Base-by-base conservation (phyloP, 805 yeast genomes). In the Starmerella khaoyaiensis region DNA sequence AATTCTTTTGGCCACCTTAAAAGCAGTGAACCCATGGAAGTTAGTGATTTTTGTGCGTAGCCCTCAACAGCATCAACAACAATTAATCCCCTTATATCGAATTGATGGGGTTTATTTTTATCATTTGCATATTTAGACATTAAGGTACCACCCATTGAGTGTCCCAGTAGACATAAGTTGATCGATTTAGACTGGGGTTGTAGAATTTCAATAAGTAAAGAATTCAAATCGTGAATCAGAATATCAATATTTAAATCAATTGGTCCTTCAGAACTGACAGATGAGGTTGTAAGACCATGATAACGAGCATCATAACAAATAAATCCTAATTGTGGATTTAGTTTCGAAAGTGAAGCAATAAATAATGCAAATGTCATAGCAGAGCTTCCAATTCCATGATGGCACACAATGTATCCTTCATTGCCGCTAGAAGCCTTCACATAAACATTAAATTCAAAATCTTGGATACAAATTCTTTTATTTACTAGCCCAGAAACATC, bases 341-440 rank as follows among this genome's bases (percentile, higher is more conserved):
- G 55, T 7, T 48, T 41, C 31, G 30, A 49, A 28, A 49, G 15
- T 72, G 45, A 8, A 53, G 51, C 31, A 50, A 56, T 1, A 70
- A 82, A 49, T 19, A 62, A 54, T 1, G 81, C 79, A 61, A 80
- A 90, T 1, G 95, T 68, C 59, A 81, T 61, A 0, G 79, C 83
- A 2, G 81, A 71, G 0, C 96, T 84, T 0, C 97, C 98, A 1
- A 95, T 96, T 2, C 99, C 99, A 57, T 90, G 99, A 46, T 82
- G 90, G 47, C 76, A 74, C 2, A 90, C 60, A 48, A 80, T 74
- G 1, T 83, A 24, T 4, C 50, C 50, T 21, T 41, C 44, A 10
- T 24, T 36, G 20, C 35, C 39, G 2, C 9, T 20, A 26, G 29
- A 26, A 1, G 36, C 39, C 19, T 34, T 36, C 19, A 10, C 15